Conservation (phyloP, 208 protist species). For the Leishmania arabica region DNA sequence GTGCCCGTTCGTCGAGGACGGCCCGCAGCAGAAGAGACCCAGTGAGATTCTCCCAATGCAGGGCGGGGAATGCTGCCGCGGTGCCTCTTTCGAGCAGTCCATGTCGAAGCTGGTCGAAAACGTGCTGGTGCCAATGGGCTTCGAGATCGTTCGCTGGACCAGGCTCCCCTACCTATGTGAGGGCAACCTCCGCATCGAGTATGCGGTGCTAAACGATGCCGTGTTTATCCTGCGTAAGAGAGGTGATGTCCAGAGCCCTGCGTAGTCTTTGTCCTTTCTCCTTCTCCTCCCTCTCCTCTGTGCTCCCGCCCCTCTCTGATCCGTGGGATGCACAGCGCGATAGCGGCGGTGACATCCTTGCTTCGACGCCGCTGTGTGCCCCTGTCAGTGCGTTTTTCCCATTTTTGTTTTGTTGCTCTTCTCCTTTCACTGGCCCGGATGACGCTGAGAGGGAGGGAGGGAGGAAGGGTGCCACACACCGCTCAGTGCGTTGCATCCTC, state of each 20-base stretch:
- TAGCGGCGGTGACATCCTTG: background rate
- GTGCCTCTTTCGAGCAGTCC: constrained; percentile 73
- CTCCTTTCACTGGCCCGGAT: background rate
- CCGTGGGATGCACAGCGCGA: background rate
- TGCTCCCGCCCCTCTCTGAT: background rate
- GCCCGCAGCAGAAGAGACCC: constrained; percentile 51
- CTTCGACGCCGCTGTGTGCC: background rate
- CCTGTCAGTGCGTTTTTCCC: background rate
- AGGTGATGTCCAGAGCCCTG: background rate
- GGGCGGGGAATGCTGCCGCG: constrained; percentile 76
- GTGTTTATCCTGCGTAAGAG: constrained; percentile 64
- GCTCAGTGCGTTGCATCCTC: background rate
- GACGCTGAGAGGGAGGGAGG: background rate
- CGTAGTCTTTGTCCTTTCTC: background rate
- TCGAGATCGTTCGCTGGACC: constrained; percentile 84
- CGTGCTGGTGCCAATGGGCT: constrained; percentile 73
- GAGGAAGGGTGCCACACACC: background rate
- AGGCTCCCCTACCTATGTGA: constrained; percentile 84
- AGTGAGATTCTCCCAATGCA: constrained; percentile 74
- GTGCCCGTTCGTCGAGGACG: constrained; percentile 88
- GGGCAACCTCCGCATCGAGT: constrained; percentile 74
- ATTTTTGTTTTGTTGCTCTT: background rate
- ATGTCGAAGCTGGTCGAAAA: constrained; percentile 69
- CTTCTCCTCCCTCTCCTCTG: too few relatives aligned
- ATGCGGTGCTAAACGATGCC: constrained; percentile 77